Evolutionary conservation across 306 rosid species (phyloP).

Genomic region (Prunus mira): DNA sequence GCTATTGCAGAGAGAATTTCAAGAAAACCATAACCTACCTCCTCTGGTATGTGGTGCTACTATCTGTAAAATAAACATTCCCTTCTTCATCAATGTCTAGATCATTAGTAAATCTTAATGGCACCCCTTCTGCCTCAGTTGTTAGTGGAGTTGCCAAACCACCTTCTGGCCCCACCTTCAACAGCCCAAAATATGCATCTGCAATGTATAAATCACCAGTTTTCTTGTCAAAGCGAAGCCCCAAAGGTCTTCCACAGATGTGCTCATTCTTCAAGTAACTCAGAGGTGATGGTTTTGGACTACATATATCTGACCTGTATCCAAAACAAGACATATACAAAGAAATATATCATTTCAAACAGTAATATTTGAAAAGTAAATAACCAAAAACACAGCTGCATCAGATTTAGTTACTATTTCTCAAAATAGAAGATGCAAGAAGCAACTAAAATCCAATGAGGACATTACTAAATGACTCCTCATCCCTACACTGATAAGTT

Average conservation of each 20-base stretch:
- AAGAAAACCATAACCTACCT: slow-evolving; percentile 45
- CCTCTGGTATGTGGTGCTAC: slow-evolving; percentile 62
- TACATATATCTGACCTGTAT: slow-evolving; percentile 71
- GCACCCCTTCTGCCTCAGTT: slow-evolving; percentile 82
- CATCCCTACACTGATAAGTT: not conserved
- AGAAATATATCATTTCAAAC: slow-evolving; percentile 7
- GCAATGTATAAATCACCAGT: slow-evolving; percentile 90
- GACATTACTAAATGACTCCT: not conserved
- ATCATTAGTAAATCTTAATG: slow-evolving; percentile 73
- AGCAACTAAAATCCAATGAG: not conserved
- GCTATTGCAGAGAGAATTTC: not conserved
- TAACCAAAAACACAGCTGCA: not conserved
- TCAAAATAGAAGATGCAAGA: not conserved
- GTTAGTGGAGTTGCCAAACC: slow-evolving; percentile 78
- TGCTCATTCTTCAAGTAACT: slow-evolving; percentile 76
- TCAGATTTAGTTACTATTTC: not conserved
- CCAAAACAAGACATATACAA: slow-evolving; percentile 2
- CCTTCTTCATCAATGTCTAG: slow-evolving; percentile 80
- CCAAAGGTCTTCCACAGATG: slow-evolving; percentile 95
- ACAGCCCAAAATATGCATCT: slow-evolving; percentile 80
- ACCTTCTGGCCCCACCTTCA: slow-evolving; percentile 91
- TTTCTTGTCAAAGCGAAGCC: slow-evolving; percentile 88
- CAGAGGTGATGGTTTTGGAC: slow-evolving; percentile 60
- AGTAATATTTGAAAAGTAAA: not conserved
- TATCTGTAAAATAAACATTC: slow-evolving; percentile 85